These are phyloP conservation scores for Candida michaelii DNA, from an alignment of 805 yeast species.

Conservation along the genomic window DNA sequence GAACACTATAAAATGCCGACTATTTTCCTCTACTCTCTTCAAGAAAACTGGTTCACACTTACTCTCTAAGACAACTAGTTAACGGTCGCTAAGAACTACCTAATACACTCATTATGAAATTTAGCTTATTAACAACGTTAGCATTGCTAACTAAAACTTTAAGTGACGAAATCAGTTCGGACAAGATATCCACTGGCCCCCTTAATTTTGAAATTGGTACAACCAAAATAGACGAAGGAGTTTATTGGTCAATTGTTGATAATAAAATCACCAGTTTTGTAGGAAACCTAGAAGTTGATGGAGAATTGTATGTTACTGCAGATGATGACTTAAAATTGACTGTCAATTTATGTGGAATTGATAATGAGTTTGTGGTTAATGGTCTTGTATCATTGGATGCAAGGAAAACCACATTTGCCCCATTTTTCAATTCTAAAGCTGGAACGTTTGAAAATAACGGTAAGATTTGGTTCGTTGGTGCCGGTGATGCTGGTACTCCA, in stretches of 20 bases:
- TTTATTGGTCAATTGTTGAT: slow-evolving; percentile 27
- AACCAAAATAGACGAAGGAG: slow-evolving; percentile 22
- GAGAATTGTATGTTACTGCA: slow-evolving; percentile 25
- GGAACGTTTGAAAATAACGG: slow-evolving; percentile 24
- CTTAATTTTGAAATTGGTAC: slow-evolving; percentile 18
- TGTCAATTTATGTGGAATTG: slow-evolving; percentile 16
- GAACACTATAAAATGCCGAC: not conserved
- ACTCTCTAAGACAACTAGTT: too few relatives aligned
- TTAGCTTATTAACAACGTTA: slow-evolving; percentile 15
- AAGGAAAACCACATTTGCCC: slow-evolving; percentile 18
- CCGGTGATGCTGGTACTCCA: slow-evolving; percentile 22
- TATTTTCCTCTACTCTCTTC: not conserved
- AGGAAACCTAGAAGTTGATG: slow-evolving; percentile 24
- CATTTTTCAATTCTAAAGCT: slow-evolving; percentile 22
- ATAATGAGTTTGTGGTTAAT: slow-evolving; percentile 12
- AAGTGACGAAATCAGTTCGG: slow-evolving; percentile 14
- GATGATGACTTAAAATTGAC: slow-evolving; percentile 18
- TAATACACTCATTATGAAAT: slow-evolving; percentile 14
- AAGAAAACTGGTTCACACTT: too few relatives aligned
- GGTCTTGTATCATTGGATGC: slow-evolving; percentile 28
- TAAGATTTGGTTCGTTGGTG: slow-evolving; percentile 24
- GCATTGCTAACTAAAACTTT: slow-evolving; percentile 16
- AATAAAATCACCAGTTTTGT: slow-evolving; percentile 20
- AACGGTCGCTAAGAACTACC: too few relatives aligned
- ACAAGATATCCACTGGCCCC: slow-evolving; percentile 17